phyloP scores from a whole-genome alignment of 2,329 filamentous ascomycete genomes.

The Epichloe hybrida region DNA sequence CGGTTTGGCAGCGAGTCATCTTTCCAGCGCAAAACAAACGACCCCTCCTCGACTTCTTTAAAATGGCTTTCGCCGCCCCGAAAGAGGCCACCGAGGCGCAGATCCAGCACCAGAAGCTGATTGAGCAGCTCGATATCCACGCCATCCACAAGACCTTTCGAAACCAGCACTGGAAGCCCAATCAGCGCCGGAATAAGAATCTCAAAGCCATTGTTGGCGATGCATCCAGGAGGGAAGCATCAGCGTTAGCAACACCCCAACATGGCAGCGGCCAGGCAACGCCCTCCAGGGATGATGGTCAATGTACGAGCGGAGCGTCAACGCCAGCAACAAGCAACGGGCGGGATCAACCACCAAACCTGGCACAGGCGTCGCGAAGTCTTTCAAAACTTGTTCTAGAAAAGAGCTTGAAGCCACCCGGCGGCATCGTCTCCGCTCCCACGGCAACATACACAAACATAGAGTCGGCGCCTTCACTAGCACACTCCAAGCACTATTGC shows the following conservation, averaged over 20 bases:
- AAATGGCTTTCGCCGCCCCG: constrained; percentile 37
- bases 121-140: constrained; percentile 87
- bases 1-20: background rate
- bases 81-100: constrained; percentile 44
- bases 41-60: background rate
- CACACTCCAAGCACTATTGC: constrained; percentile 79
- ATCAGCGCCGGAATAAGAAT: constrained; percentile 95
- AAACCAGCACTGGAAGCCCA: constrained; percentile 79
- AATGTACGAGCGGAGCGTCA: constrained; percentile 44
- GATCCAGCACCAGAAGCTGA: constrained; percentile 71
- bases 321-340: constrained; percentile 35
- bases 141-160: constrained; percentile 79
- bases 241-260: constrained; percentile 64
- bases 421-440: constrained; percentile 35
- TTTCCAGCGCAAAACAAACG: background rate
- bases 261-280: constrained; percentile 66
- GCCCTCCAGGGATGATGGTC: constrained; percentile 35
- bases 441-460: constrained; percentile 91
- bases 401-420: constrained; percentile 47
- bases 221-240: constrained; percentile 82
- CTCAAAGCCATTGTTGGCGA: constrained; percentile 93
- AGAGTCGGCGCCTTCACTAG: constrained; percentile 80
- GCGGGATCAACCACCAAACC: constrained; percentile 46
- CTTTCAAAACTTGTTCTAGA: constrained; percentile 80
- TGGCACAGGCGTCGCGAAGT: constrained; percentile 79